Evolutionary conservation across 805 yeast genomes (phyloP).

Genomic region (Isabelozyma heimii): DNA sequence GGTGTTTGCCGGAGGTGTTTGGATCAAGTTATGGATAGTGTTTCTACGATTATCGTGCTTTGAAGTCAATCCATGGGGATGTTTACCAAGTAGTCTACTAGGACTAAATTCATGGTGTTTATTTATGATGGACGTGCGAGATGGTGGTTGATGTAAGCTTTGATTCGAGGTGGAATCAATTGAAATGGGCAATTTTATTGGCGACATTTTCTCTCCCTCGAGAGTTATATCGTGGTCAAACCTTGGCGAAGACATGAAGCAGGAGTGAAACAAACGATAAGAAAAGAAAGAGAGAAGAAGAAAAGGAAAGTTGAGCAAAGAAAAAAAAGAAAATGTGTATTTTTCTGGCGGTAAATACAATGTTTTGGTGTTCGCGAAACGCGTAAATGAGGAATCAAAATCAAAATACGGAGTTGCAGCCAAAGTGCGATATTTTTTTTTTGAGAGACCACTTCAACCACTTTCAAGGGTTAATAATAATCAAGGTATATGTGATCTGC

Average conservation of each 20-base stretch:
- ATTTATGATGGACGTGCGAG: neutral
- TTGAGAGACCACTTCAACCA: no score
- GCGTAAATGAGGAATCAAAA: neutral
- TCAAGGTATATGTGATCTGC: neutral
- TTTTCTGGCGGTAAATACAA: neutral
- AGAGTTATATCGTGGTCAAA: conserved; percentile 2
- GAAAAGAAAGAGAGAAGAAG: neutral
- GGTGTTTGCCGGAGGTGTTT: neutral
- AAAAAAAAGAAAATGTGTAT: neutral
- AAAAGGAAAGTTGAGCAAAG: neutral
- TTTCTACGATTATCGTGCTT: conserved; percentile 33
- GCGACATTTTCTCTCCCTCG: conserved; percentile 13
- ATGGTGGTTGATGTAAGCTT: neutral
- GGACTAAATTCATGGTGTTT: neutral
- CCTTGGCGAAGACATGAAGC: conserved; percentile 8
- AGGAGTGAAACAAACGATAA: neutral
- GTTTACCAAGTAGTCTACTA: conserved; percentile 5
- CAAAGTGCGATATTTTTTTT: no score
- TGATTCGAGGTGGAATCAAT: neutral
- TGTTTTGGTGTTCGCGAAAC: neutral
- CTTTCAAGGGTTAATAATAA: no score
- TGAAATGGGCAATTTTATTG: conserved; percentile 10
- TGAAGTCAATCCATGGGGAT: conserved; percentile 47
- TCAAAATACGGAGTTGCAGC: neutral
- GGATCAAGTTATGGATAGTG: conserved; percentile 10